Evolutionary conservation across 2,329 filamentous ascomycete species (phyloP).

Genomic region (Fusarium devonianum): DNA sequence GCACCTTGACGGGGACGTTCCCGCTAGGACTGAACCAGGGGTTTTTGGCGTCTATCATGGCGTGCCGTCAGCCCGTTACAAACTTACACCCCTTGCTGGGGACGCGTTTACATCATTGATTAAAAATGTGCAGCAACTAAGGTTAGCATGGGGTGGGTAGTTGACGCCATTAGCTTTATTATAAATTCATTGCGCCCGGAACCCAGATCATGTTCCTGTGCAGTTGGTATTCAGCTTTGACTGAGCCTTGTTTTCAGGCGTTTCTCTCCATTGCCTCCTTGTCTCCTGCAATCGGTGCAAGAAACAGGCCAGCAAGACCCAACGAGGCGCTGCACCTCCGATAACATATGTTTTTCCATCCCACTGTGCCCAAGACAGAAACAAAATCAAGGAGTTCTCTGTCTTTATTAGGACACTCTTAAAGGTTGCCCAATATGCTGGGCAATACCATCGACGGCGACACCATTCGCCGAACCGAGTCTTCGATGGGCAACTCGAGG

Average conservation of each 20-base stretch:
- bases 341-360: not conserved
- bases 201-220: not conserved
- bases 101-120: conserved; percentile 10
- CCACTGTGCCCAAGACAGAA: not conserved
- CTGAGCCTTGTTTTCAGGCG: too few relatives aligned
- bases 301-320: too few relatives aligned
- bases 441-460: conserved; percentile 43
- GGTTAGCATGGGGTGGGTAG: not conserved
- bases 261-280: too few relatives aligned
- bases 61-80: too few relatives aligned
- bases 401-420: not conserved
- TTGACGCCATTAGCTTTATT: conserved; percentile 22
- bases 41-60: too few relatives aligned
- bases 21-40: too few relatives aligned
- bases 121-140: conserved; percentile 8
- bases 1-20: too few relatives aligned
- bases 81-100: too few relatives aligned
- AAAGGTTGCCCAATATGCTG: conserved; percentile 42
- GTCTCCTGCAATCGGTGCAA: too few relatives aligned
- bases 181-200: conserved; percentile 20
- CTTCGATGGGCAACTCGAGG: conserved; percentile 22
- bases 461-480: conserved; percentile 45
- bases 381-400: too few relatives aligned
- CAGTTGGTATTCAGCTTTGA: too few relatives aligned
- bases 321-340: too few relatives aligned